Evolutionary conservation across 352 stramenopile genomes (phyloP).

Genomic region (Globisporangium splendens): DNA sequence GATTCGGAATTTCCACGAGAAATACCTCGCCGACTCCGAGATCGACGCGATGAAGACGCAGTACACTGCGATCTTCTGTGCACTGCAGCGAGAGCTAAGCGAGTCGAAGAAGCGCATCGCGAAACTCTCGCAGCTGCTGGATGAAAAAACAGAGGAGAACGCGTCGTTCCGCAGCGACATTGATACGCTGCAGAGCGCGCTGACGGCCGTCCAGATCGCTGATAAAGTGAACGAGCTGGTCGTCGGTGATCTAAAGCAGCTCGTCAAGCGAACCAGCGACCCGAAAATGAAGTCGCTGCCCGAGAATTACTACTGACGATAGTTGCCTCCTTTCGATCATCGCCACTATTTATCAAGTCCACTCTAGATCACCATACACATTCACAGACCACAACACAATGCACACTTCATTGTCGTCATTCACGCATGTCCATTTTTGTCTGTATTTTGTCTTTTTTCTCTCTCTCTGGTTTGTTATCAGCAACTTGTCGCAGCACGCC

Average conservation of each 20-base stretch:
- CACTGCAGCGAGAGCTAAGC: slow-evolving; percentile 53
- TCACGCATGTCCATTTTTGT: too few species aligned
- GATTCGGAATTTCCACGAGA: slow-evolving; percentile 44
- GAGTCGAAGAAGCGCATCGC: slow-evolving; percentile 52
- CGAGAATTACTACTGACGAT: slow-evolving; percentile 17
- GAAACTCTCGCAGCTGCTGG: slow-evolving; percentile 45
- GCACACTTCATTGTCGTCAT: too few species aligned
- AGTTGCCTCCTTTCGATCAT: too few species aligned
- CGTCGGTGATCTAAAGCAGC: slow-evolving; percentile 44
- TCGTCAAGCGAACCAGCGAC: slow-evolving; percentile 16
- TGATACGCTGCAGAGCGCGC: slow-evolving; percentile 53
- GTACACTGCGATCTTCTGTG: slow-evolving; percentile 70
- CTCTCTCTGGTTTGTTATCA: too few species aligned
- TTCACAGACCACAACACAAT: too few species aligned
- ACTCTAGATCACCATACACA: too few species aligned
- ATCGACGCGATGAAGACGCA: slow-evolving; percentile 37
- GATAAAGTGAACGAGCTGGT: slow-evolving; percentile 62
- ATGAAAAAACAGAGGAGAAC: slow-evolving; percentile 58
- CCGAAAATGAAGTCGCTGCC: slow-evolving; percentile 6
- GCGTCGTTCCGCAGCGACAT: slow-evolving; percentile 59
- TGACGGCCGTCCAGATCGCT: slow-evolving; percentile 58
- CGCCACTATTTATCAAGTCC: too few species aligned
- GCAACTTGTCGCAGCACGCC: too few species aligned
- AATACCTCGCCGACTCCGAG: slow-evolving; percentile 9
- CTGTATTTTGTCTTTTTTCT: too few species aligned